Evolutionary conservation across 2,329 filamentous ascomycete species (phyloP), one percentile per base, ranked within the genome.

Genomic region (Pestalotiopsis sp.): DNA sequence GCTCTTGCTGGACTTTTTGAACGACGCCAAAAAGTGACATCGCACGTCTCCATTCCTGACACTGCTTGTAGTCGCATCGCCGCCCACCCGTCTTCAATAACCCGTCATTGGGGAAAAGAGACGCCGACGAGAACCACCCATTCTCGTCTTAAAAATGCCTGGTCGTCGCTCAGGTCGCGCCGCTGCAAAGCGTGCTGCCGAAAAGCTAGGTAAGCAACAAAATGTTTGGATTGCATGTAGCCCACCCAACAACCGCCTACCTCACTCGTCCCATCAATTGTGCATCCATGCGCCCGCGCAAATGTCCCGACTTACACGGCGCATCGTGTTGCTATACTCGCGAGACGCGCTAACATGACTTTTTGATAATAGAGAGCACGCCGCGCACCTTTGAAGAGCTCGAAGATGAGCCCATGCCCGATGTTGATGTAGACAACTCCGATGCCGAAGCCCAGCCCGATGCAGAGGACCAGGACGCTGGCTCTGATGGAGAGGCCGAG

Each of bases 401-500:
- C 3, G 68, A 69, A 7, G 68, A 69, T 31, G 68, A 69, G 58
- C 80, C 81, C 67, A 87, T 89, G 72, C 84, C 82, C 41, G 87
- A 88, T 69, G 81, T 81, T 25, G 84, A 83, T 52, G 81, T 41
- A 39, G 76, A 76, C 4, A 75, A 70, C 17, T 74, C 72, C 3
- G 78, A 77, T 12, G 71, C 62, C 3, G 78, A 76, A 7, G 70
- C 71, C 12, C 74, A 76, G 63, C 74, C 72, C 9, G 75, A 79
- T 4, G 75, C 74, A 3, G 80, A 79, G 59, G 80, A 76, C 71
- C 7, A 68, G 13, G 67, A 67, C 14, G 69, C 55, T 11, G 69
- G 65, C 39, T 68, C 66, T 11, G 81, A 75, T 3, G 75, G 72
- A 13, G 79, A 76, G 9, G 77, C 80, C 20, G 83, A 84, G 23